These are phyloP conservation scores for Schoenoplectus triqueter DNA, from an alignment of 202 grass and related monocot genomes.

Conservation along the genomic window DNA sequence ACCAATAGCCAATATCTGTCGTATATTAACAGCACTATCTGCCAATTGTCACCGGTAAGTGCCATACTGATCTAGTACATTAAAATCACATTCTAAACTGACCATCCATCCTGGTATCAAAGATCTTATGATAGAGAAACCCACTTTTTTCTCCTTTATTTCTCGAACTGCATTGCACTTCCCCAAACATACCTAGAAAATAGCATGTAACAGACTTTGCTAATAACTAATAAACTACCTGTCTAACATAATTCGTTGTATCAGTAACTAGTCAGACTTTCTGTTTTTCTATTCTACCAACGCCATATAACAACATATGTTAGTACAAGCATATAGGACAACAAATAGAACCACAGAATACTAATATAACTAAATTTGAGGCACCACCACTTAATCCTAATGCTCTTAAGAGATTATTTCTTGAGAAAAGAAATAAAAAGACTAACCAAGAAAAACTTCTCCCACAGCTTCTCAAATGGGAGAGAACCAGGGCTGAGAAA, in stretches of 20 bases:
- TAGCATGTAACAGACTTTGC: neutral
- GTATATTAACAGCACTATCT: neutral
- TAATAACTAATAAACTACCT: neutral
- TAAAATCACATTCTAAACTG: neutral
- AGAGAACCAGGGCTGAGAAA: conserved; percentile 85
- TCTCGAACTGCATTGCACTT: conserved; percentile 11
- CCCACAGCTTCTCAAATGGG: conserved; percentile 96
- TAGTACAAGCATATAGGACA: too few species aligned
- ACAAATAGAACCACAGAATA: neutral
- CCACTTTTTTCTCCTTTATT: neutral
- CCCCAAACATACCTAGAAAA: neutral
- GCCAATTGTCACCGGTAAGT: neutral
- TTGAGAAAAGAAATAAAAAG: conserved; percentile 26
- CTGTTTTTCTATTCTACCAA: neutral
- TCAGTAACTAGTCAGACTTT: neutral
- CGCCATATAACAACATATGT: neutral
- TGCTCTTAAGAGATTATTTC: neutral
- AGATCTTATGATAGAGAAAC: neutral
- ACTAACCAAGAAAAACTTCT: conserved; percentile 89
- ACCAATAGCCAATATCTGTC: neutral
- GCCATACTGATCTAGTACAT: neutral
- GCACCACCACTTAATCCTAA: neutral
- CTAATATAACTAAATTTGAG: neutral
- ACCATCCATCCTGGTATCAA: neutral
- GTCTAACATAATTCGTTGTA: neutral